phyloP scores from a whole-genome alignment of 768 basidiomycete species.

The Amyloporia xantha region DNA sequence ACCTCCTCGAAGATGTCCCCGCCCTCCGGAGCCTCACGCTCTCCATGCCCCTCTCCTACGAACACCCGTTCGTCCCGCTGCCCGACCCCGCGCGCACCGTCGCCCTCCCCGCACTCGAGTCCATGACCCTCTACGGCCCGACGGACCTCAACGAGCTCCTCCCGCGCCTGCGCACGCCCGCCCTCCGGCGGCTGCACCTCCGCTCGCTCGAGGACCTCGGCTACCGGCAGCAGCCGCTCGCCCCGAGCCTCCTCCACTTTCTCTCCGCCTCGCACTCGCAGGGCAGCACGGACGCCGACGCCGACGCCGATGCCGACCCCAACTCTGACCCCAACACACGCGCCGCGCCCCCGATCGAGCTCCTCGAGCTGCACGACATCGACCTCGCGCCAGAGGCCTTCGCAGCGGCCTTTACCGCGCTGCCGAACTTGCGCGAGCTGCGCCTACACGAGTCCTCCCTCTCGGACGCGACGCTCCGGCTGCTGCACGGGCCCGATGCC shows the following conservation, averaged over 20 bases:
- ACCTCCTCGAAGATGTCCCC: slow-evolving; percentile 33
- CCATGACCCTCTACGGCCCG: slow-evolving; percentile 25
- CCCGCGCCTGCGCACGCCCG: slow-evolving; percentile 27
- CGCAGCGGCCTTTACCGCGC: slow-evolving; percentile 26
- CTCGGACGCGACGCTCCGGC: slow-evolving; percentile 35
- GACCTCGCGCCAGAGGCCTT: slow-evolving; percentile 36
- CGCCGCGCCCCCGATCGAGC: slow-evolving; percentile 28
- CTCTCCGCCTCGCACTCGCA: slow-evolving; percentile 8
- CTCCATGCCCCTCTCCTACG: slow-evolving; percentile 27
- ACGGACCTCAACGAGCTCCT: slow-evolving; percentile 27
- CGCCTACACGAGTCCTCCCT: slow-evolving; percentile 56
- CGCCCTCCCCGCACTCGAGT: slow-evolving; percentile 21
- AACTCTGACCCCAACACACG: slow-evolving; percentile 22
- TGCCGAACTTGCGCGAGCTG: slow-evolving; percentile 40
- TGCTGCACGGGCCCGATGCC: slow-evolving; percentile 31
- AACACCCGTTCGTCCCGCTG: slow-evolving; percentile 18
- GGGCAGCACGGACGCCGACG: not conserved
- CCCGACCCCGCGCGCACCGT: slow-evolving; percentile 13
- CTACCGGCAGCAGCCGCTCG: slow-evolving; percentile 28
- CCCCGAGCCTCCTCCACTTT: slow-evolving; percentile 23
- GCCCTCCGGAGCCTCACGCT: slow-evolving; percentile 37
- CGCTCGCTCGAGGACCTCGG: slow-evolving; percentile 31
- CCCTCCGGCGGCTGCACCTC: slow-evolving; percentile 33
- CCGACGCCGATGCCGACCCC: not conserved
- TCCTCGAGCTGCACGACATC: slow-evolving; percentile 45